These are phyloP conservation scores for Phlebiopsis gigantea DNA, from an alignment of 768 basidiomycete species.

Conservation along the genomic window DNA sequence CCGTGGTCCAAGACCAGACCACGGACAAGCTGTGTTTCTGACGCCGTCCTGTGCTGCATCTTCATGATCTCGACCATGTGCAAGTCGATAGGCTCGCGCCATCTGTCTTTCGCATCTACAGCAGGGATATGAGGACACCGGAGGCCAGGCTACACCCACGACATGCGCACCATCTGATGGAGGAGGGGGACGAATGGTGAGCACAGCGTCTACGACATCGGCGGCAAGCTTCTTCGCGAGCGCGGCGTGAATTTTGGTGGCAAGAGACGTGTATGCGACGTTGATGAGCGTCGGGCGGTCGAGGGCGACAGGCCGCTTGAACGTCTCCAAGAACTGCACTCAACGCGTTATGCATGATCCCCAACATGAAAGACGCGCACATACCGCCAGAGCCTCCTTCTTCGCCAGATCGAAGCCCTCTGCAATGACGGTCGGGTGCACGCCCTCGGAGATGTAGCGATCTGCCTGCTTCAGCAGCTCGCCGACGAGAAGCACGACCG, in stretches of 20 bases:
- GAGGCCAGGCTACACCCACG: constrained; percentile 16
- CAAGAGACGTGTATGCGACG: constrained; percentile 91
- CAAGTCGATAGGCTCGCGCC: constrained; percentile 89
- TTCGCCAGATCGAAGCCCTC: constrained; percentile 97
- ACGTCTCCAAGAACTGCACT: constrained; percentile 86
- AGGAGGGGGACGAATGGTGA: constrained; percentile 73
- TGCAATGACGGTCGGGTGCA: constrained; percentile 93
- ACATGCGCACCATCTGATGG: constrained; percentile 64
- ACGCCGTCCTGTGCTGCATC: constrained; percentile 98
- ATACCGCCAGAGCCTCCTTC: constrained; percentile 84
- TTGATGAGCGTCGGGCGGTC: constrained; percentile 90
- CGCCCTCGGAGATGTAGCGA: constrained; percentile 96
- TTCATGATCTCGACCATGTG: constrained; percentile 99
- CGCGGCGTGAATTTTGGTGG: constrained; percentile 81
- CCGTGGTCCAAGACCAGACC: constrained; percentile 98
- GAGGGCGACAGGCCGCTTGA: constrained; percentile 71
- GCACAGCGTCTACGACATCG: constrained; percentile 93
- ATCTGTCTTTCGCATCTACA: constrained; percentile 58
- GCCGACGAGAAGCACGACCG: constrained; percentile 92
- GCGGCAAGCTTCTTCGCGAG: constrained; percentile 86
- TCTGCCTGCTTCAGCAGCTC: constrained; percentile 96
- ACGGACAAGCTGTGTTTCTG: constrained; percentile 92
- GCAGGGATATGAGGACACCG: constrained; percentile 18
- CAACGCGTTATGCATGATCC: constrained; percentile 1
- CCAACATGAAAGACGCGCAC: constrained; percentile 29